Percentiles rank a stretch among this genome's conserved stretches.
Evolutionary conservation across 768 basidiomycete genomes (phyloP).

Genomic region (Tylopilus plumbeoviolaceoides): DNA sequence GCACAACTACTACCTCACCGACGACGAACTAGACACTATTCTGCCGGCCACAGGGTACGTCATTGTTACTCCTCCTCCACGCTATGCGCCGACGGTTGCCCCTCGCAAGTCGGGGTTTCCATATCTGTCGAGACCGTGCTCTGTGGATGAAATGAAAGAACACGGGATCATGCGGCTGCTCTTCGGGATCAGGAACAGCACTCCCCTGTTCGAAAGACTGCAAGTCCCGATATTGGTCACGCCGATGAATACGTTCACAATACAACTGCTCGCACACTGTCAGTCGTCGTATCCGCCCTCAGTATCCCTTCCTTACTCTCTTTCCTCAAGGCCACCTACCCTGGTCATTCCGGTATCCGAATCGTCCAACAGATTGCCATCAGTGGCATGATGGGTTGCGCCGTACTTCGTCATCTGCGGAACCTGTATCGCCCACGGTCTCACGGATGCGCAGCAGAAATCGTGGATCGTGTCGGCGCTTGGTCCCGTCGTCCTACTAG

Average conservation of each 20-base stretch:
- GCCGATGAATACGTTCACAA: slow-evolving; percentile 99
- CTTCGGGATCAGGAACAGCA: slow-evolving; percentile 99
- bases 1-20: slow-evolving; percentile 91
- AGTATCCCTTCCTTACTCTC: too few species aligned
- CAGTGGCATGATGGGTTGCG: slow-evolving; percentile 99
- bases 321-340: too few species aligned
- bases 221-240: too few species aligned
- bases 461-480: slow-evolving; percentile 78
- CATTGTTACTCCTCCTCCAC: too few species aligned
- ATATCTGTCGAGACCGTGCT: slow-evolving; percentile 92
- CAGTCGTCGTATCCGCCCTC: slow-evolving; percentile 96
- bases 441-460: slow-evolving; percentile 77
- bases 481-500: slow-evolving; percentile 77
- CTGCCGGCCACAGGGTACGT: too few species aligned
- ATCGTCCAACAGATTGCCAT: slow-evolving; percentile 99
- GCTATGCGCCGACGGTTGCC: too few species aligned
- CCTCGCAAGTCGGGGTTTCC: too few species aligned
- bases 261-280: slow-evolving; percentile 97
- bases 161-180: too few species aligned
- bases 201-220: slow-evolving; percentile 98
- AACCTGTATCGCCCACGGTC: slow-evolving; percentile 91
- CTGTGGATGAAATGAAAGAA: slow-evolving; percentile 98
- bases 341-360: too few species aligned
- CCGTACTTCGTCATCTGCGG: slow-evolving; percentile 92
- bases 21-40: slow-evolving; percentile 97